A percentile compares a stretch with the other conserved stretches of the same genome.
phyloP scores from a whole-genome alignment of 2,329 filamentous ascomycete species.

The Microcyclospora tardicrescens region DNA sequence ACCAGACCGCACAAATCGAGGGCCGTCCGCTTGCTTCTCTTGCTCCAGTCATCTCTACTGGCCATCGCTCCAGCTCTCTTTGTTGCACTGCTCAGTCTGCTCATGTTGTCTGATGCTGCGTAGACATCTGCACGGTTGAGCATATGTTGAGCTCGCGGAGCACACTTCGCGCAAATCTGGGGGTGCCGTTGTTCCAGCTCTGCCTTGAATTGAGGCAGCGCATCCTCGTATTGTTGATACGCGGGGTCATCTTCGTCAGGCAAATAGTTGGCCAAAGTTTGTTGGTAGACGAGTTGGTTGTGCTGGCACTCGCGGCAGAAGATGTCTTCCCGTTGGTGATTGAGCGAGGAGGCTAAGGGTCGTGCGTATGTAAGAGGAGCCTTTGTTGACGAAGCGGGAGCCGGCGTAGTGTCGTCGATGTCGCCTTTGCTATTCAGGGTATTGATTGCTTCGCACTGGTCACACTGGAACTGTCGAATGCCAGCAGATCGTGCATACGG shows the following conservation, averaged over 20 bases:
- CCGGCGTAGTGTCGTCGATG: conserved; percentile 70
- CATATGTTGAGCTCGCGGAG: conserved; percentile 50
- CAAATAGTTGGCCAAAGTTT: conserved; percentile 67
- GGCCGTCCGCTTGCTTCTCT: conserved; percentile 18
- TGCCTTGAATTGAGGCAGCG: conserved; percentile 56
- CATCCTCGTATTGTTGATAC: conserved; percentile 54
- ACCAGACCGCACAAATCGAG: conserved; percentile 11
- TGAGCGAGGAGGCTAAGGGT: neutral
- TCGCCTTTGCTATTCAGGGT: conserved; percentile 83
- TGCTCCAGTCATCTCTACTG: conserved; percentile 27
- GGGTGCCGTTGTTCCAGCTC: conserved; percentile 74
- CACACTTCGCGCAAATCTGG: conserved; percentile 72
- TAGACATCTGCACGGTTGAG: conserved; percentile 22
- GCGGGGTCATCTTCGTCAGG: conserved; percentile 52
- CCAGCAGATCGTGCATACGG: conserved; percentile 44
- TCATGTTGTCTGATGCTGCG: conserved; percentile 17
- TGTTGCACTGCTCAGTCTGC: conserved; percentile 54
- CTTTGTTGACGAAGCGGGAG: conserved; percentile 17
- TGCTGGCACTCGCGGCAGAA: conserved; percentile 72
- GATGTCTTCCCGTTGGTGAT: conserved; percentile 25
- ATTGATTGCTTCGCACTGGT: conserved; percentile 73
- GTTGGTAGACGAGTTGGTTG: conserved; percentile 74
- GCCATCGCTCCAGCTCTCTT: conserved; percentile 31
- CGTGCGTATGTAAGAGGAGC: conserved; percentile 13
- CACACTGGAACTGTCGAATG: conserved; percentile 57